These are phyloP conservation scores for Quercus berberidifolia DNA, from an alignment of 306 rosid genomes.

Conservation along the genomic window DNA sequence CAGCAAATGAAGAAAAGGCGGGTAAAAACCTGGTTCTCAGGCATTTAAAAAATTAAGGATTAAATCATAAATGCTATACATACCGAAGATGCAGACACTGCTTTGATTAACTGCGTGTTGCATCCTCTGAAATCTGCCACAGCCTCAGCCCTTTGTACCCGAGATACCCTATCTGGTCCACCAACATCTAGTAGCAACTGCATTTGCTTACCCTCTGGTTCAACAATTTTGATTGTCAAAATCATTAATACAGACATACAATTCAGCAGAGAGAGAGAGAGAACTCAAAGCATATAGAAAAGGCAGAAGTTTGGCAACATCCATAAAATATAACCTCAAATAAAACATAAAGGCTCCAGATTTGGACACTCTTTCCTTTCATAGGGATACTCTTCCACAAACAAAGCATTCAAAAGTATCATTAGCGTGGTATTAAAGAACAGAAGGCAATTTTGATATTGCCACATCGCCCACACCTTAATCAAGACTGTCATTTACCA, in stretches of 20 bases:
- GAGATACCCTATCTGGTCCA: constrained; percentile 78
- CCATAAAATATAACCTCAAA: neutral
- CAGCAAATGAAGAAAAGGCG: constrained; percentile 8
- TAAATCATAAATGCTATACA: constrained; percentile 14
- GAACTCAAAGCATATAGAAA: neutral
- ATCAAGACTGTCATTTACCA: too few species aligned
- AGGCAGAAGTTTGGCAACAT: neutral
- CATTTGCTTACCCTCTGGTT: constrained; percentile 63
- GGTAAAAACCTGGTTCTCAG: neutral
- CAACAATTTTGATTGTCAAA: constrained; percentile 12
- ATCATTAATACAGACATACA: constrained; percentile 18
- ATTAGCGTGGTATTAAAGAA: too few species aligned
- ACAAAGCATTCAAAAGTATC: neutral
- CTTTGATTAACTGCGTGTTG: constrained; percentile 56
- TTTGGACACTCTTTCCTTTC: too few species aligned
- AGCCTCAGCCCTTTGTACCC: constrained; percentile 81
- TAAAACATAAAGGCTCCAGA: too few species aligned
- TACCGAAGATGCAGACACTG: constrained; percentile 71
- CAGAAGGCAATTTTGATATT: neutral
- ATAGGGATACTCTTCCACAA: too few species aligned
- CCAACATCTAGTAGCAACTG: constrained; percentile 72
- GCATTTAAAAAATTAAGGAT: constrained; percentile 3
- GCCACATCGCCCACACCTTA: neutral
- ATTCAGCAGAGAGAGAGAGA: constrained; percentile 8
- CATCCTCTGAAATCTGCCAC: constrained; percentile 73